Base-by-base conservation (phyloP, 116 monocot species). In the Papilionanthe hybrid region DNA sequence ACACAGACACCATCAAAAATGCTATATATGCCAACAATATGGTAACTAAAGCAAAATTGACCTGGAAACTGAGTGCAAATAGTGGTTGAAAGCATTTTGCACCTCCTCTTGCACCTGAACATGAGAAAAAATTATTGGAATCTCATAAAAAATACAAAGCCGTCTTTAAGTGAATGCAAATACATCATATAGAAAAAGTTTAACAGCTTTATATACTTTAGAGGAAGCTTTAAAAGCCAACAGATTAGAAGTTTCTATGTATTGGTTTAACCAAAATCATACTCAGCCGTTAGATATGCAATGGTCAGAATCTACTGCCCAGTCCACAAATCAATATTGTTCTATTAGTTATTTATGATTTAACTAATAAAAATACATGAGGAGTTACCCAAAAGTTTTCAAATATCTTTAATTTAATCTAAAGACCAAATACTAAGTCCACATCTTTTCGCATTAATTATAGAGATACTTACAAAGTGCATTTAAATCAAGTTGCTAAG, bases 71-170 rank as follows among this genome's bases (percentile, higher is more conserved):
- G 81, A 75, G 23, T 57, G 79, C 11, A 75, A 45, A 80, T 83
- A 69, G 27, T 85, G 85, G 17, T 45, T 71, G 5, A 88, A 78
- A 79, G 85, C 89, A 53, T 85, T 89, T 32, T 86, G 78, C 66
- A 91, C 88, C 78, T 85, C 91, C 77, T 91, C 91, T 78, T 89
- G 87, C 78, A 91, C 86, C 91, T 91, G 72, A 80, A 47, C 42
- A 82, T 72, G 42, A 37, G 44, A 18, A 20, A 30, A 65, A 65
- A 68, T 43, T 73, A 73, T 73, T 73, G n/a, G 30, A 17, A 44
- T 73, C 44, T 45, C 44, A 73, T 73, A 45, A 44, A 73, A 19
- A 73, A 43, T 44, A 7, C 15, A 10, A 29, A 30, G 0, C 32
- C 23, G 32, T 69, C 69, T 12, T 11, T 30, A 53, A 17, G 30